These are phyloP conservation scores for Echites panduratus DNA, from an alignment of 257 asterid genomes.

Conservation along the genomic window DNA sequence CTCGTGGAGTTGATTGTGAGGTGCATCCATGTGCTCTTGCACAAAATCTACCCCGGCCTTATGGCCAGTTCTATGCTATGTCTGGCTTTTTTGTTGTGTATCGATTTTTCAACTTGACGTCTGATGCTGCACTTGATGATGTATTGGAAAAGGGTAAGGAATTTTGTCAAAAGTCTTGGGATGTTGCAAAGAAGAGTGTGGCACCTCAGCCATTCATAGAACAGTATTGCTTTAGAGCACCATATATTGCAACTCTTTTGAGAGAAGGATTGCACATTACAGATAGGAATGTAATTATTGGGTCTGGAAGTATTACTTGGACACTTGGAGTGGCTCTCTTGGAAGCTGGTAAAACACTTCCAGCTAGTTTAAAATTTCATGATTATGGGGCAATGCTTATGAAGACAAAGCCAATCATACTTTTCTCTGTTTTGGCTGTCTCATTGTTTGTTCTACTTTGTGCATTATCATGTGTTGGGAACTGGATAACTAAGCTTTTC, in stretches of 20 bases:
- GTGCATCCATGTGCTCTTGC: slow-evolving; percentile 83
- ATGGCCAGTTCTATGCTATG: slow-evolving; percentile 84
- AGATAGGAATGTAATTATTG: slow-evolving; percentile 57
- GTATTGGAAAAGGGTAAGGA: slow-evolving; percentile 72
- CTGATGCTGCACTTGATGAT: slow-evolving; percentile 63
- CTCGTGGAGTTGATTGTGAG: slow-evolving; percentile 63
- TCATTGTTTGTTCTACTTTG: slow-evolving; percentile 58
- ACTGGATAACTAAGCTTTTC: slow-evolving; percentile 48
- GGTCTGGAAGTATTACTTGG: slow-evolving; percentile 98
- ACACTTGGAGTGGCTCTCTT: slow-evolving; percentile 91
- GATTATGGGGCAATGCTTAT: slow-evolving; percentile 41
- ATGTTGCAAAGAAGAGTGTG: slow-evolving; percentile 68
- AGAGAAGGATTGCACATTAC: slow-evolving; percentile 93
- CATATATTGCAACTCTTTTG: slow-evolving; percentile 66
- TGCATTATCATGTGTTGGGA: slow-evolving; percentile 46
- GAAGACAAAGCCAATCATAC: slow-evolving; percentile 47
- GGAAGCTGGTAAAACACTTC: slow-evolving; percentile 83
- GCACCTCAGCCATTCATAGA: slow-evolving; percentile 92
- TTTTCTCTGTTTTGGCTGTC: slow-evolving; percentile 45
- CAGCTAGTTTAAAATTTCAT: slow-evolving; percentile 35
- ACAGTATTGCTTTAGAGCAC: slow-evolving; percentile 95
- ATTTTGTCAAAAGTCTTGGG: slow-evolving; percentile 75
- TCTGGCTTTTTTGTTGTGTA: slow-evolving; percentile 92
- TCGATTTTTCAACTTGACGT: slow-evolving; percentile 57
- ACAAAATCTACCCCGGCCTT: slow-evolving; percentile 66